These are phyloP conservation scores for Sporisorium reilianum DNA, from an alignment of 1,284 basidiomycete genomes.

Conservation along the genomic window DNA sequence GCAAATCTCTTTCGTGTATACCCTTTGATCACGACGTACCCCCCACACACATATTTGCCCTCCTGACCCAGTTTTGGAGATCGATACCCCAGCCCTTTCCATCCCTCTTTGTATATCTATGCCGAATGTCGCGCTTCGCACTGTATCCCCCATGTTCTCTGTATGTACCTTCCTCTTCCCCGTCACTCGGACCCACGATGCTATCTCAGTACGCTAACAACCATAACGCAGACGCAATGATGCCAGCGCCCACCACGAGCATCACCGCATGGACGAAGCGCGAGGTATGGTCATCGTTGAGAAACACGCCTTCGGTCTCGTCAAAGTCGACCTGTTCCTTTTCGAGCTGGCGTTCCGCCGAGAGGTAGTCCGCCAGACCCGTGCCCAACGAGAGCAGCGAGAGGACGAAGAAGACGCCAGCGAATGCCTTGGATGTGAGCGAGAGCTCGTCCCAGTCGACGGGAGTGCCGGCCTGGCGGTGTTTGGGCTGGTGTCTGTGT, in stretches of 20 bases:
- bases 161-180: background rate
- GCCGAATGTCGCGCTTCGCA: background rate
- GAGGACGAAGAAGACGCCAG: constrained; percentile 26
- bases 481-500: background rate
- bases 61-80: background rate
- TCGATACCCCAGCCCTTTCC: constrained; percentile 3
- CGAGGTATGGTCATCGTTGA: constrained; percentile 39
- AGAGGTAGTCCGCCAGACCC: constrained; percentile 28
- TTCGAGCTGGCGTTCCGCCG: constrained; percentile 30
- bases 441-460: constrained; percentile 35
- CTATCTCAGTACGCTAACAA: constrained; percentile 15
- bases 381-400: constrained; percentile 25
- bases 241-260: constrained; percentile 31
- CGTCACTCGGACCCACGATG: background rate
- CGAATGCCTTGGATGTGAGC: constrained; percentile 24
- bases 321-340: constrained; percentile 48
- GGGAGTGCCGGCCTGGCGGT: background rate
- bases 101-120: background rate
- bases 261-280: constrained; percentile 29
- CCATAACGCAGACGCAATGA: constrained; percentile 31
- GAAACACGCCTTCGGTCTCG: constrained; percentile 43
- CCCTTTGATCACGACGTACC: background rate
- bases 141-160: background rate
- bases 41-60: background rate
- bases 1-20: constrained; percentile 3